phyloP scores from a whole-genome alignment of 441 rosid genomes.

The Syzygium syzygioides region DNA sequence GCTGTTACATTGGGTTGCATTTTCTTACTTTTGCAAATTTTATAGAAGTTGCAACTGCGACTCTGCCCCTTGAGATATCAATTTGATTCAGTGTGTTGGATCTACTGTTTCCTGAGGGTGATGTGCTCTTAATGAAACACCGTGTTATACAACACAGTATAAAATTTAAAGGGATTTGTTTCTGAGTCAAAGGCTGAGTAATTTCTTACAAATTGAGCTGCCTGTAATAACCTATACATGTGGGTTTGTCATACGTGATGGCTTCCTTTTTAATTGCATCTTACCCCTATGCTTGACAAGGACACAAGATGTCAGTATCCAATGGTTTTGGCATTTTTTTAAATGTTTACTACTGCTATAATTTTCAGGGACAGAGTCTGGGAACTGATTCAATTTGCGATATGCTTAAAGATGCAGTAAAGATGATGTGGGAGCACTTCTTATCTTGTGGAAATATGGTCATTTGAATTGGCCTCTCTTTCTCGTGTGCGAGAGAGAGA shows the following conservation, averaged over 20 bases:
- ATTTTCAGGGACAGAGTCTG: background rate
- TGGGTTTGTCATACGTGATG: background rate
- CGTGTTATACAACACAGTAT: background rate
- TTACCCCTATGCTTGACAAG: background rate
- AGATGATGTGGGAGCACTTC: background rate
- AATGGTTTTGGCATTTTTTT: background rate
- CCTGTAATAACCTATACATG: background rate
- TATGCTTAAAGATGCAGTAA: background rate
- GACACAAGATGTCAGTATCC: background rate
- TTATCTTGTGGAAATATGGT: background rate
- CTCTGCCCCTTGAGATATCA: background rate
- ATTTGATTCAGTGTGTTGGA: background rate
- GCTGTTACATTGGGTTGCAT: background rate
- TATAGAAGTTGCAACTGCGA: background rate
- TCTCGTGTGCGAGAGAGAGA: background rate
- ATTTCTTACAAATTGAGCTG: background rate
- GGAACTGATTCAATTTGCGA: background rate
- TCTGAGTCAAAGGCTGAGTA: background rate
- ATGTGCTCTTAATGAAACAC: background rate
- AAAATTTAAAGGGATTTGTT: background rate
- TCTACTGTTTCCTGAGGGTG: background rate
- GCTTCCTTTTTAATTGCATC: background rate
- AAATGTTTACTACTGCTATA: background rate
- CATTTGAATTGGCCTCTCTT: background rate
- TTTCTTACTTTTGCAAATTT: background rate